These are phyloP conservation scores for Panicum miliaceum DNA, from an alignment of 176 grass and related monocot species.

Conservation along the genomic window DNA sequence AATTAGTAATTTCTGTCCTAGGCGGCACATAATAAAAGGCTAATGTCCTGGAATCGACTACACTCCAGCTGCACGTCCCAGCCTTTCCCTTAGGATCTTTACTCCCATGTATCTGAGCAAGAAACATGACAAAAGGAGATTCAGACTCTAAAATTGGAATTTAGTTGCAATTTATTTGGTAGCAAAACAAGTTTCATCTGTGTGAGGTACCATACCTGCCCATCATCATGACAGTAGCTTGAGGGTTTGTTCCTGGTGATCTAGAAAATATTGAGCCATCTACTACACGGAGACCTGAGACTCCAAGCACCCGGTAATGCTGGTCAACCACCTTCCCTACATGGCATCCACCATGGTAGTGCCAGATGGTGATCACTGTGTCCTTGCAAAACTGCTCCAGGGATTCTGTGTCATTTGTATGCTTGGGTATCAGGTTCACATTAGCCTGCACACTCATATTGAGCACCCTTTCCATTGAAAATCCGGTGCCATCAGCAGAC, in stretches of 20 bases:
- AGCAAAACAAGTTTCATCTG: constrained; percentile 21
- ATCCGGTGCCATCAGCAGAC: constrained; percentile 37
- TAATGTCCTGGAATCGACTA: constrained; percentile 40
- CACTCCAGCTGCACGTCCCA: constrained; percentile 55
- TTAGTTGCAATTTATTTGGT: constrained; percentile 25
- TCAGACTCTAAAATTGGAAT: background rate
- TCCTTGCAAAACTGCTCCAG: constrained; percentile 92
- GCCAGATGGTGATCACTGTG: constrained; percentile 88
- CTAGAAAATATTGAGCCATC: constrained; percentile 70
- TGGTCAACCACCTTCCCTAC: constrained; percentile 81
- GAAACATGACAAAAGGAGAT: constrained; percentile 25
- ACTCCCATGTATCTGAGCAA: constrained; percentile 78
- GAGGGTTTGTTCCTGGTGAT: constrained; percentile 88
- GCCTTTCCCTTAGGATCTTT: constrained; percentile 75
- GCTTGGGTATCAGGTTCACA: constrained; percentile 86
- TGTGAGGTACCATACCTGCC: constrained; percentile 67
- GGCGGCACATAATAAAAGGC: constrained; percentile 48
- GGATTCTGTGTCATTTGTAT: constrained; percentile 75
- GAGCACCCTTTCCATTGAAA: constrained; percentile 70
- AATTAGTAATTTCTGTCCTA: constrained; percentile 61
- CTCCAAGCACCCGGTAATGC: constrained; percentile 58
- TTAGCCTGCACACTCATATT: constrained; percentile 83
- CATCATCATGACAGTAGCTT: constrained; percentile 95
- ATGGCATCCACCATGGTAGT: constrained; percentile 88
- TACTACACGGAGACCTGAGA: constrained; percentile 61